Evolutionary conservation across 2,329 filamentous ascomycete species (phyloP), one percentile per base, ranked within the genome.

Genomic region (Sclerotinia borealis): DNA sequence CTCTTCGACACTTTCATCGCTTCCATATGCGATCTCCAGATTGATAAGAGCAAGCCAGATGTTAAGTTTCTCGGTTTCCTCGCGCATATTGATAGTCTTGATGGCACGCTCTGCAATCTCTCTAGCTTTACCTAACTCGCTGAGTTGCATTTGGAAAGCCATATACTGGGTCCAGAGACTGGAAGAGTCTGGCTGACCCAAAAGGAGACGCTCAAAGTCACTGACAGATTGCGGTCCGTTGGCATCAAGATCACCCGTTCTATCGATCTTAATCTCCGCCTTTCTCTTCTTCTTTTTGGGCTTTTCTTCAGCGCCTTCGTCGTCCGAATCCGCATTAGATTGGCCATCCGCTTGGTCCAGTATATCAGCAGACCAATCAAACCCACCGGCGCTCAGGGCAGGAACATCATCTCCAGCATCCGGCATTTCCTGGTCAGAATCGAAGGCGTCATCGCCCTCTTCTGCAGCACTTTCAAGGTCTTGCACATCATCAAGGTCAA

Each of bases 141-240:
- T 91, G 59, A 96, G 85, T 74, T 96, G 89, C 76, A 97, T 88
- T 77, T 98, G 92, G 83, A 96, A 96, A n/a, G 93, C 92, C 92
- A 99, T 98, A 79, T 99, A 99, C 68, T 91, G 85, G 61, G 97
- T 91, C 95, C 95, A 99, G 34, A 98, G 83, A 66, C 89, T 82
- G 0, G 93, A 96, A n/a, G 91, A 93, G 77, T 98, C 92, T 2
- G 95, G 92, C 74, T 96, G 90, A 63, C 92, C 91, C 27, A 99
- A 85, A 48, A 99, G 84, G 29, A 97, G 86, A 69, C 95, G 89
- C 78, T 99, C 96, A 75, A 92, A 99, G 76, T 99, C 96, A 67
- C 90, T 91, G 19, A 91, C 85, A 1, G 91, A 93, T 74, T 96
- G 92, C 2, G 95, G 95, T 0, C 93, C 93, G 70, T 93, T 86